Conservation (phyloP, 176 grass and related monocot species). For the Canna indica region DNA sequence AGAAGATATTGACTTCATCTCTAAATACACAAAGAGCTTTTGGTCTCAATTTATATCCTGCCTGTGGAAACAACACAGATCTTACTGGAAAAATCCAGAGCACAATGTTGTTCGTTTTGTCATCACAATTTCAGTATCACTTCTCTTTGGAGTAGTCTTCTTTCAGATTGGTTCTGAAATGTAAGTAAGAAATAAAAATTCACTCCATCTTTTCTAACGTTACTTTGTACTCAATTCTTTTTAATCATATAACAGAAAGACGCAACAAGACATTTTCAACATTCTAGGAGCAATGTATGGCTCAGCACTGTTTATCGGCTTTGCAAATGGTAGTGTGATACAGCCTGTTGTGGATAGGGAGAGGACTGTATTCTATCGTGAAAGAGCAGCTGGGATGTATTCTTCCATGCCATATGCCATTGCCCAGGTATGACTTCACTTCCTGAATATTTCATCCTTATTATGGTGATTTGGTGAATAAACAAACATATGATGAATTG, state of each 20-base stretch:
- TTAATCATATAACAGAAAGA: conserved; percentile 40
- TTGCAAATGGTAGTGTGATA: conserved; percentile 53
- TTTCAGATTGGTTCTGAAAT: conserved; percentile 68
- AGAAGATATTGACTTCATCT: conserved; percentile 53
- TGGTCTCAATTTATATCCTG: conserved; percentile 54
- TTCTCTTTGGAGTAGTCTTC: conserved; percentile 79
- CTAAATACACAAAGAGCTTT: conserved; percentile 49
- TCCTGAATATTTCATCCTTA: not conserved
- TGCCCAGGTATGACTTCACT: conserved; percentile 38
- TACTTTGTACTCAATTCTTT: conserved; percentile 10
- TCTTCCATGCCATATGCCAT: conserved; percentile 50
- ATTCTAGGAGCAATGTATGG: conserved; percentile 43
- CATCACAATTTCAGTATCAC: conserved; percentile 56
- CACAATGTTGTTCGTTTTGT: conserved; percentile 79
- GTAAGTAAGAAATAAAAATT: conserved; percentile 37
- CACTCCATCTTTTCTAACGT: not conserved
- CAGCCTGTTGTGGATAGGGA: conserved; percentile 60
- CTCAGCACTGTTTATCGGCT: conserved; percentile 66
- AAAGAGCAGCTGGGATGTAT: conserved; percentile 71
- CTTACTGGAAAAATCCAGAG: conserved; percentile 98
- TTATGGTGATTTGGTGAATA: not conserved
- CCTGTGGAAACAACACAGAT: conserved; percentile 83
- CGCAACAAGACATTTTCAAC: conserved; percentile 77
- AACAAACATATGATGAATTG: not conserved
- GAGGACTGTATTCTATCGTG: conserved; percentile 50